A percentile compares a stretch with the other conserved stretches of the same genome.
phyloP scores from a whole-genome alignment of 2,329 filamentous ascomycete species.

The Talaromyces sp. region DNA sequence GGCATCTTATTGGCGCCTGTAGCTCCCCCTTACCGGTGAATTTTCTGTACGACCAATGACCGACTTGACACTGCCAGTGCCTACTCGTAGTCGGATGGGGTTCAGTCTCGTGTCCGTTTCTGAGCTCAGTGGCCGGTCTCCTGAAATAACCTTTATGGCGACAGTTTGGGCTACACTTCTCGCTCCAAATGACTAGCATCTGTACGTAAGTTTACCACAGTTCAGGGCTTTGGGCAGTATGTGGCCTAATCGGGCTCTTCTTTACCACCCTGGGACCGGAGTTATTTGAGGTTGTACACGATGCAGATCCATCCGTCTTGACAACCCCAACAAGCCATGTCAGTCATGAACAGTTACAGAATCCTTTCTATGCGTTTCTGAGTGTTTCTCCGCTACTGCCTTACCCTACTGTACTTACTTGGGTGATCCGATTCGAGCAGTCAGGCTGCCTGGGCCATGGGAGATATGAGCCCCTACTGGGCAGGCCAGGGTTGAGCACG shows the following conservation, averaged over 20 bases:
- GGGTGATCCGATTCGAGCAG: not conserved
- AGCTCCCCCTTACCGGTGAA: not conserved
- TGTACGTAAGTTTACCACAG: not conserved
- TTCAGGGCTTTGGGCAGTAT: not conserved
- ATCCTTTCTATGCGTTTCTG: not conserved
- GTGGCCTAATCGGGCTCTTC: not conserved
- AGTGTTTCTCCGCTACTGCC: not conserved
- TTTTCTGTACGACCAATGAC: not conserved
- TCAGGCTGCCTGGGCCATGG: too few species aligned
- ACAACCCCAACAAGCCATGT: not conserved
- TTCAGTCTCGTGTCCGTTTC: not conserved
- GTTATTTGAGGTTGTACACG: constrained; percentile 7
- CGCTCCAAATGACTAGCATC: not conserved
- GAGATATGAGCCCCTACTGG: not conserved
- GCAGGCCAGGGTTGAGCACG: not conserved
- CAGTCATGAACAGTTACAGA: not conserved
- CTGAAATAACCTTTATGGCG: not conserved
- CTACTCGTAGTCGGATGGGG: not conserved
- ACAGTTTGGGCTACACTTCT: not conserved
- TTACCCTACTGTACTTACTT: not conserved
- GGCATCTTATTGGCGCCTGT: not conserved
- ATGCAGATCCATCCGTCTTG: not conserved
- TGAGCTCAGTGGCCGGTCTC: not conserved
- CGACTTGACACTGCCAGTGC: not conserved
- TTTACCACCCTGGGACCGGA: not conserved